A percentile compares a stretch with the other conserved stretches of the same genome.
Conservation (phyloP, 768 basidiomycete genomes). For the Pleurotus eryngii region DNA sequence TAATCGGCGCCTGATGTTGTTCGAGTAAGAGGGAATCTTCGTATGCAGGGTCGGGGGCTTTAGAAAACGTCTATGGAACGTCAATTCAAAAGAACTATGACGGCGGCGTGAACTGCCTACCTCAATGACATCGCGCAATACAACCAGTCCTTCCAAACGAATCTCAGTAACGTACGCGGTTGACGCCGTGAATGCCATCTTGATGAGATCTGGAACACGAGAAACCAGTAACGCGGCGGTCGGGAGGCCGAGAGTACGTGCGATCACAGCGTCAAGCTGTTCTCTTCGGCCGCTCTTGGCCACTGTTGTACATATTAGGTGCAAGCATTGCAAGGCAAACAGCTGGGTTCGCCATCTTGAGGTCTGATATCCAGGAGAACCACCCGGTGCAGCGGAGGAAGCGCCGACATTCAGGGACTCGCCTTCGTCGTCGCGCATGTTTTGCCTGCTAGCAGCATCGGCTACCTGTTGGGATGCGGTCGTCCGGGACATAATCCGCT, state of each 20-base stretch:
- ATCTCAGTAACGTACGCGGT: conserved; percentile 97
- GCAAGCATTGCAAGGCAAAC: conserved; percentile 90
- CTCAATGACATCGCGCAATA: conserved; percentile 90
- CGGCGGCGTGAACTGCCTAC: too few relatives aligned
- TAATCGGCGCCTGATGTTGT: conserved; percentile 97
- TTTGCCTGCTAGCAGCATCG: conserved; percentile 52
- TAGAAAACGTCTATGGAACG: conserved; percentile 68
- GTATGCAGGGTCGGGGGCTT: conserved; percentile 88
- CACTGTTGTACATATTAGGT: conserved; percentile 81
- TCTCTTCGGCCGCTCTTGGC: conserved; percentile 71
- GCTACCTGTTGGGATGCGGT: conserved; percentile 78
- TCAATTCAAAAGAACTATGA: too few relatives aligned
- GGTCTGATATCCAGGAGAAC: conserved; percentile 43
- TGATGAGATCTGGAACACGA: conserved; percentile 91
- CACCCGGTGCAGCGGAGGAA: conserved; percentile 34
- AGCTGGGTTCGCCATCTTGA: conserved; percentile 96
- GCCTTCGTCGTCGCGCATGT: conserved; percentile 82
- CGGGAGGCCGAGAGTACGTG: conserved; percentile 55
- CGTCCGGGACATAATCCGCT: conserved; percentile 93
- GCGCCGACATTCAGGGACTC: conserved; percentile 77
- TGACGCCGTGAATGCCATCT: conserved; percentile 97
- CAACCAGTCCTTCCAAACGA: conserved; percentile 82
- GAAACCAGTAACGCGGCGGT: conserved; percentile 70
- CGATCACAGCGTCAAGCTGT: conserved; percentile 77
- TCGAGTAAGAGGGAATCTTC: conserved; percentile 87